Conservation (phyloP, 2,329 filamentous ascomycete genomes). For the Gyromitra esculenta region DNA sequence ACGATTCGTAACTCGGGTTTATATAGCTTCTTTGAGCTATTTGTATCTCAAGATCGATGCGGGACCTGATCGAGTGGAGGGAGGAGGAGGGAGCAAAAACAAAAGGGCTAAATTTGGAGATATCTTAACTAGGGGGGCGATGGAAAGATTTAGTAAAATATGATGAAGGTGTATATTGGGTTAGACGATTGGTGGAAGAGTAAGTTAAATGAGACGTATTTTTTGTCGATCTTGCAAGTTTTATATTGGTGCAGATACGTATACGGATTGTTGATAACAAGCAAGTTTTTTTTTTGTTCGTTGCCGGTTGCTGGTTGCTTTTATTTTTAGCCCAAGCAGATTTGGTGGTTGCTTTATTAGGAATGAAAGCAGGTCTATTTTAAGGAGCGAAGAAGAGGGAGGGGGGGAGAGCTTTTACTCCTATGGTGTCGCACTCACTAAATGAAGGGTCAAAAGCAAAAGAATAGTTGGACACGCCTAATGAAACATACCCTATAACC, state of each 20-base stretch:
- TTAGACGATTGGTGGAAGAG: neutral
- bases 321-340: neutral
- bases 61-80: neutral
- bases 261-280: neutral
- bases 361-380: neutral
- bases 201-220: neutral
- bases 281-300: neutral
- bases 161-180: neutral
- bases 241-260: neutral
- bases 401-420: neutral
- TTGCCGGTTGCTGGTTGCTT: neutral
- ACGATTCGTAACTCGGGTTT: no score
- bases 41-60: neutral
- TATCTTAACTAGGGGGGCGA: neutral
- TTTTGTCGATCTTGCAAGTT: neutral
- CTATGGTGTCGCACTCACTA: neutral
- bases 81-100: neutral
- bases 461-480: neutral
- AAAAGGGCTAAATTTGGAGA: slow-evolving; percentile 2
- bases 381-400: neutral
- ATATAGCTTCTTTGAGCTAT: neutral
- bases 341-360: neutral
- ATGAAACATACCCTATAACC: neutral
- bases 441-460: neutral
- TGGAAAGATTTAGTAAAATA: neutral